A percentile compares a stretch with the other conserved stretches of the same genome.
Conservation (phyloP, 345 rosid species). For the Murraya paniculata region DNA sequence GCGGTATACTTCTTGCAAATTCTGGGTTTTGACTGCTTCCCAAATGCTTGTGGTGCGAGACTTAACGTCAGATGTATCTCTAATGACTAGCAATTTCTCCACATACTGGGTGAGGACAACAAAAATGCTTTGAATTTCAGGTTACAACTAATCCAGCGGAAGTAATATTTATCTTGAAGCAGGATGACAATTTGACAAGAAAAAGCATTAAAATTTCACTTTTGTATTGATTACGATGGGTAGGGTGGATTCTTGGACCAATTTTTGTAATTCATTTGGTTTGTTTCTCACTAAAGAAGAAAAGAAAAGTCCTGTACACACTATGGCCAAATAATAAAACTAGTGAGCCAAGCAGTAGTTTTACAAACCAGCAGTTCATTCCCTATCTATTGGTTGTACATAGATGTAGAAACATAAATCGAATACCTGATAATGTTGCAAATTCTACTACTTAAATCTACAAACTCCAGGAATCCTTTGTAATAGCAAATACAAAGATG, state of each 20-base stretch:
- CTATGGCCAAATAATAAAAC: background rate
- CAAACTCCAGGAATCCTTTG: background rate
- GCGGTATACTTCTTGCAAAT: slow-evolving; percentile 67
- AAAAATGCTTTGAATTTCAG: slow-evolving; percentile 2
- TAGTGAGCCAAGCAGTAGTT: background rate
- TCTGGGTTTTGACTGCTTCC: slow-evolving; percentile 64
- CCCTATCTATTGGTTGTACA: background rate
- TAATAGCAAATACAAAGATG: background rate
- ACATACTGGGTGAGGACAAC: slow-evolving; percentile 50
- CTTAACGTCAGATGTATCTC: slow-evolving; percentile 31
- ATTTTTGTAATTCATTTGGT: background rate
- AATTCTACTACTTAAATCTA: background rate
- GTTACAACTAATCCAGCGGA: background rate
- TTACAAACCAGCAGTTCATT: background rate
- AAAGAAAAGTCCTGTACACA: background rate
- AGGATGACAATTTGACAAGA: background rate
- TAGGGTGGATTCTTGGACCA: background rate
- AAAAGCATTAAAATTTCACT: no score
- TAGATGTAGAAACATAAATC: background rate
- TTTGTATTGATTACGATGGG: no score
- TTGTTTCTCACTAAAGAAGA: background rate
- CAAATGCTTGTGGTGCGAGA: slow-evolving; percentile 43
- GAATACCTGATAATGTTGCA: background rate
- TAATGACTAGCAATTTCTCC: slow-evolving; percentile 54
- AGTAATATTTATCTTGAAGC: background rate